These are phyloP conservation scores for Talaromyces funiculosus DNA, from an alignment of 2,329 filamentous ascomycete species.

Conservation along the genomic window DNA sequence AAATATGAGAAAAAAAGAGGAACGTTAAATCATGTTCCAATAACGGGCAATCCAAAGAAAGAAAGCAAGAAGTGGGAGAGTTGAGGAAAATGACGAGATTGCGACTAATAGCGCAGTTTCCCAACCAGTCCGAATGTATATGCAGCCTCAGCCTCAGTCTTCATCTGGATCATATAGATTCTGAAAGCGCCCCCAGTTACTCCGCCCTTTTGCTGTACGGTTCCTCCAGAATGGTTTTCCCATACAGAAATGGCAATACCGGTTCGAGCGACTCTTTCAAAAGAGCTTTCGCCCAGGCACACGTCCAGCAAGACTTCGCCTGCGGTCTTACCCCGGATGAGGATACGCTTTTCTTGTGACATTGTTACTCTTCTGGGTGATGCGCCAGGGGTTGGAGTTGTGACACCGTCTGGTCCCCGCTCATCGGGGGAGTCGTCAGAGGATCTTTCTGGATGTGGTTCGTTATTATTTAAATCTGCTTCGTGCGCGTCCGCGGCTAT, in stretches of 20 bases:
- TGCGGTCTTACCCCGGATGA: slow-evolving; percentile 66
- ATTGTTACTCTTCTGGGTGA: slow-evolving; percentile 49
- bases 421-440: slow-evolving; percentile 4
- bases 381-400: slow-evolving; percentile 17
- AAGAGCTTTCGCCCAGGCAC: slow-evolving; percentile 76
- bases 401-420: slow-evolving; percentile 13
- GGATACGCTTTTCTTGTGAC: slow-evolving; percentile 73
- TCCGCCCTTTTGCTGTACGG: slow-evolving; percentile 51
- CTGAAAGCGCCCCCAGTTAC: slow-evolving; percentile 54
- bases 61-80: not conserved
- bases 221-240: slow-evolving; percentile 65
- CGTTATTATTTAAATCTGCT: slow-evolving; percentile 25
- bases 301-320: slow-evolving; percentile 71
- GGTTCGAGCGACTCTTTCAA: slow-evolving; percentile 74
- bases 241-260: slow-evolving; percentile 87
- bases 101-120: slow-evolving; percentile 44
- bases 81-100: not conserved
- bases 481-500: slow-evolving; percentile 15
- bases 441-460: not conserved
- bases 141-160: slow-evolving; percentile 48
- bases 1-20: not conserved
- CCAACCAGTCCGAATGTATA: slow-evolving; percentile 52
- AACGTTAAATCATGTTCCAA: not conserved
- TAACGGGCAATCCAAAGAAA: not conserved
- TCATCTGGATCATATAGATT: slow-evolving; percentile 62